These are phyloP conservation scores for Aspergillus coremiiformis DNA, from an alignment of 495 filamentous ascomycete genomes.

Conservation along the genomic window DNA sequence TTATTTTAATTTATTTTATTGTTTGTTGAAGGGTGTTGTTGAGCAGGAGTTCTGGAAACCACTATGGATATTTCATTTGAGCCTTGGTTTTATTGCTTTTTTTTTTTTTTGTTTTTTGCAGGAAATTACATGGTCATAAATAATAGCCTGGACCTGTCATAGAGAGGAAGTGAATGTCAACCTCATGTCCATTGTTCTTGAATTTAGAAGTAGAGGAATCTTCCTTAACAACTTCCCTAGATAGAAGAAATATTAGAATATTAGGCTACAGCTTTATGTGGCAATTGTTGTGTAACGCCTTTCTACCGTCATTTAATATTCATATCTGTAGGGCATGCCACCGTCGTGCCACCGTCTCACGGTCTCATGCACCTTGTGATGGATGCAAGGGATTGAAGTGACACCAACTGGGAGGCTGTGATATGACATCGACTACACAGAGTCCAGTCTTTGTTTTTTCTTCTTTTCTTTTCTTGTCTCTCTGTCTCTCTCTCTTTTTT, in stretches of 20 bases:
- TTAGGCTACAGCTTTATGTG: background rate
- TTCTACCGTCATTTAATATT: background rate
- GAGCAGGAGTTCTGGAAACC: background rate
- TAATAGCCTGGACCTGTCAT: background rate
- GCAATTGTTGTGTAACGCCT: background rate
- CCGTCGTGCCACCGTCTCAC: background rate
- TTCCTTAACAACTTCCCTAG: no score
- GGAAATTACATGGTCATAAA: no score
- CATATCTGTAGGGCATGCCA: background rate
- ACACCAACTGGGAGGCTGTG: background rate
- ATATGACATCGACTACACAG: background rate
- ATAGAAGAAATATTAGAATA: no score
- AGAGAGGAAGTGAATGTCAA: no score
- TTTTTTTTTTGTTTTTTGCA: background rate
- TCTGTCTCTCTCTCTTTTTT: background rate
- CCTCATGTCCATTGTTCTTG: no score
- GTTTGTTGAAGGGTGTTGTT: background rate
- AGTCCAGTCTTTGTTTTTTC: background rate
- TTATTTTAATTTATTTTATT: no score
- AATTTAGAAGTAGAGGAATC: no score
- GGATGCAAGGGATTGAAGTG: background rate
- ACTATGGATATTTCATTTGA: background rate
- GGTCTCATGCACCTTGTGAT: background rate
- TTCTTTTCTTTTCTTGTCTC: background rate
- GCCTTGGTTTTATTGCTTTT: background rate